Base-by-base conservation (phyloP, 306 rosid genomes). In the Erythrophleum fordii region DNA sequence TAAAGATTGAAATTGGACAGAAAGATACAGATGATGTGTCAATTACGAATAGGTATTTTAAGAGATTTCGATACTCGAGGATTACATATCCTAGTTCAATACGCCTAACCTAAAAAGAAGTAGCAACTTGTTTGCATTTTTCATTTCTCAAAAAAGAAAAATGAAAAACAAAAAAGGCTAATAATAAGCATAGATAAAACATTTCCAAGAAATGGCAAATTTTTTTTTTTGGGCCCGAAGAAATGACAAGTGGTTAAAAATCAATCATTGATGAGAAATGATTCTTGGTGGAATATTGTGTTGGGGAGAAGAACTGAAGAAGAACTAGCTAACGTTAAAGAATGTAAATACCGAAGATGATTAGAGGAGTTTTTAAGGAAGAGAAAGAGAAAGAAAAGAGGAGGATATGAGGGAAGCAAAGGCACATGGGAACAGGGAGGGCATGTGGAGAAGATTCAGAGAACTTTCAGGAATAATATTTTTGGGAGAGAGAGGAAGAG, bases 361-460 rank as follows among this genome's bases (percentile, higher is more conserved):
- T 25, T 0, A 11, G 49, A 45, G 49, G 4, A 0, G 6, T 26
- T 64, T n/a, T 34, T 18, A 34, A 34, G 22, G 20, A 16, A 18
- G 59, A n/a, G 11, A 52, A 44, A 11, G 44, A 29, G 25, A 64
- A 20, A 64, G 11, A 64, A 1, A 11, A 0, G 6, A 8, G 20
- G 41, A n/a, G 16, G 71, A 77, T 55, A 11, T 2, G 46, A 52
- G 76, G 49, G 77, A 83, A 80, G 85, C 87, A 86, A 8, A 61
- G 86, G 92, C 93, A 92, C 97, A 91, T 92, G 97, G 97, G 88
- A 87, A 75, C 90, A 88, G 90, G 56, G 82, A 3, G 83, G 80
- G 88, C 97, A 92, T 91, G 95, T 88, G 97, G 89, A 81, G 91
- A 89, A 89, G 94, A 91, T 89, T 88, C 93, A 86, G 85, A 86